These are phyloP conservation scores for Acer negundo DNA, from an alignment of 345 rosid species.

Conservation along the genomic window DNA sequence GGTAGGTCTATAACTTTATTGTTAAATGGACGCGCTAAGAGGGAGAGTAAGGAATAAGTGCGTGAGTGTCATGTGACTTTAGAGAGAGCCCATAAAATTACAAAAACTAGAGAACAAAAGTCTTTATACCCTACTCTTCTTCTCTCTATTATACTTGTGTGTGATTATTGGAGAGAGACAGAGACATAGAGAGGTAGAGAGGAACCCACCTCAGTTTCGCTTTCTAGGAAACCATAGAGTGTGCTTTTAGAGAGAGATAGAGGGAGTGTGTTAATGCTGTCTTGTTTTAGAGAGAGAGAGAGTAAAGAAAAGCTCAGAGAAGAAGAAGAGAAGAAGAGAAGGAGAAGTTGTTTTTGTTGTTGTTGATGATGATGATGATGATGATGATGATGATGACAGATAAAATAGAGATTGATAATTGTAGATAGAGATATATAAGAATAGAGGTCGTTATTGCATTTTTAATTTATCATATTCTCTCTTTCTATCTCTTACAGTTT, in stretches of 20 bases:
- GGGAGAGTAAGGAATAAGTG: constrained; percentile 9
- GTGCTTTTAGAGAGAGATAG: too few species aligned
- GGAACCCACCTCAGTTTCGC: constrained; percentile 37
- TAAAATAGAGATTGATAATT: not conserved
- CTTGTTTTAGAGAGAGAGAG: constrained; percentile 18
- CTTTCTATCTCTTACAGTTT: not conserved
- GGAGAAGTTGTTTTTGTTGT: not conserved
- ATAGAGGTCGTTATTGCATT: constrained; percentile 16
- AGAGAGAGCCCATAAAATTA: constrained; percentile 26
- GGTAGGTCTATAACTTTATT: not conserved
- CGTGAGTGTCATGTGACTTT: constrained; percentile 38
- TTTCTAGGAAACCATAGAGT: constrained; percentile 18
- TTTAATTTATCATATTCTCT: not conserved
- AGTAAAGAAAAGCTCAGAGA: not conserved
- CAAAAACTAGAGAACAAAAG: constrained; percentile 39
- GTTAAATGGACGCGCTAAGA: not conserved
- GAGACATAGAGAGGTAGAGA: constrained; percentile 26
- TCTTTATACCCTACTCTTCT: constrained; percentile 19
- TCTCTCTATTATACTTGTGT: constrained; percentile 20
- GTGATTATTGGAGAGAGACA: constrained; percentile 34
- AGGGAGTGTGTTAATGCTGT: not conserved
- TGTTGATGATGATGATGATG: not conserved
- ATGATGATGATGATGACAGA: constrained; percentile 5
- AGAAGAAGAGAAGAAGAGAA: not conserved
- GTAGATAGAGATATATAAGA: constrained; percentile 11